phyloP scores from a whole-genome alignment of 2,329 filamentous ascomycete species.

The Aphanocladium album region DNA sequence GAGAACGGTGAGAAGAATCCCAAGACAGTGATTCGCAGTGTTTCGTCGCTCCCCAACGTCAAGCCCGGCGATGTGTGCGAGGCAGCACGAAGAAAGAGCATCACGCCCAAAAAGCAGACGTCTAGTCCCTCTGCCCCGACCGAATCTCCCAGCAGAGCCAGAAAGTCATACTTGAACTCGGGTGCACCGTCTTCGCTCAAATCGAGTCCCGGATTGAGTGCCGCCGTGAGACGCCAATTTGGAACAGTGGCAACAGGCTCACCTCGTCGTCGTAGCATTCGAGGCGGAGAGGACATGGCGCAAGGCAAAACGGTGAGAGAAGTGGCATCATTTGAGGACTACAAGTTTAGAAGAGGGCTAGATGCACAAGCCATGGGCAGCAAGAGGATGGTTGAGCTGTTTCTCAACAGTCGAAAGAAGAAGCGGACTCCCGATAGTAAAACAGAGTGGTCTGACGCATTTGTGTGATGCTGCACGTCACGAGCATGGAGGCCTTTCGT shows the following conservation, averaged over 20 bases:
- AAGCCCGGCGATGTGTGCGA: not conserved
- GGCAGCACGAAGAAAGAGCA: not conserved
- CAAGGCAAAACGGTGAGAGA: not conserved
- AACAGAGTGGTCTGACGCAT: conserved; percentile 16
- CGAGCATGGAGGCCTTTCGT: not conserved
- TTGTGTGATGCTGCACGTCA: conserved; percentile 22
- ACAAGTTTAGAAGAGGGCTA: conserved; percentile 14
- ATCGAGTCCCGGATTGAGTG: conserved; percentile 25
- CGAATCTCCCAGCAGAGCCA: not conserved
- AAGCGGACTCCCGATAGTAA: conserved; percentile 15
- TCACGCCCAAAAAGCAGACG: not conserved
- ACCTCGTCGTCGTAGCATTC: conserved; percentile 7
- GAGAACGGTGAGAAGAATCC: not conserved
- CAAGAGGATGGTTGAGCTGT: conserved; percentile 50
- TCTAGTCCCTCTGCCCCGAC: conserved; percentile 14
- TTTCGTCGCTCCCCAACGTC: conserved; percentile 23
- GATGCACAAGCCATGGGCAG: conserved; percentile 38
- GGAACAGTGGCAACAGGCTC: conserved; percentile 10
- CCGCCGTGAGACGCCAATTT: conserved; percentile 16
- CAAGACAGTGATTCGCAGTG: conserved; percentile 12
- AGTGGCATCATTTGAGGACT: conserved; percentile 13
- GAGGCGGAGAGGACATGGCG: not conserved
- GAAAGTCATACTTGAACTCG: conserved; percentile 14
- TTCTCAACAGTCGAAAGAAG: conserved; percentile 44
- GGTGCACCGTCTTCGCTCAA: conserved; percentile 22